Evolutionary conservation across 2,329 filamentous ascomycete species (phyloP), one percentile per base, ranked within the genome.

Genomic region (Trichoderma asperellum): DNA sequence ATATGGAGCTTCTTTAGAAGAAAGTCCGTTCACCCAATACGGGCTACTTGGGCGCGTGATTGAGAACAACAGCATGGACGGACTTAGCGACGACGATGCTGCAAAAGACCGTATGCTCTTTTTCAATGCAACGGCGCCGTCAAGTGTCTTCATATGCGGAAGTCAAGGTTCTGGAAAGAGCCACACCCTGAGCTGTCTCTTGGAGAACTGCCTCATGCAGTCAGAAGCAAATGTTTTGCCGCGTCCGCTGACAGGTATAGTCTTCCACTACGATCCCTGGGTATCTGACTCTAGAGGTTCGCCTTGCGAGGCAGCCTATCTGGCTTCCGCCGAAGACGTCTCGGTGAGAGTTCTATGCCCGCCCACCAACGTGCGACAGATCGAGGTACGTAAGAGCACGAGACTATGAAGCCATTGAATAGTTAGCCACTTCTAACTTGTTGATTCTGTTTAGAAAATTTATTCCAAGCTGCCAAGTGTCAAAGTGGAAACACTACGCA

Each of bases 261-360:
- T 92, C 0, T 91, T 92, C 60, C 88, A 91, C 71, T 91, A 89
- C 69, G 88, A 90, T 71, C 83, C 82, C 0, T 87, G 86, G 70
- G 81, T 82, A 12, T 85, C 82, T 0, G 83, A 85, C 55, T 73
- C 75, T 0, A 78, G 81, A 1, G 84, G 84, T 14, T 80, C 80
- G 0, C 83, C 88, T 0, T 89, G 88, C 68, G 89, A 92, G 74
- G 88, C 85, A 0, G 87, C 88, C 0, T 88, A 83, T 71, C 76
- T 91, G 3, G 80, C 84, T 0, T 83, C 83, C 0, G 73, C 81
- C 29, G 68, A 72, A 0, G 75, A 78, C 0, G 78, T 88, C 24
- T 77, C 79, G 0, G 86, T 89, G 1, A 79, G 83, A 2, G 84
- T 89, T 0, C 76, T 89, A 0, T 88, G 87, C 34, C 80, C 87